These are phyloP conservation scores for Dactylonectria macrodidyma DNA, from an alignment of 2,329 filamentous ascomycete genomes.

Conservation along the genomic window DNA sequence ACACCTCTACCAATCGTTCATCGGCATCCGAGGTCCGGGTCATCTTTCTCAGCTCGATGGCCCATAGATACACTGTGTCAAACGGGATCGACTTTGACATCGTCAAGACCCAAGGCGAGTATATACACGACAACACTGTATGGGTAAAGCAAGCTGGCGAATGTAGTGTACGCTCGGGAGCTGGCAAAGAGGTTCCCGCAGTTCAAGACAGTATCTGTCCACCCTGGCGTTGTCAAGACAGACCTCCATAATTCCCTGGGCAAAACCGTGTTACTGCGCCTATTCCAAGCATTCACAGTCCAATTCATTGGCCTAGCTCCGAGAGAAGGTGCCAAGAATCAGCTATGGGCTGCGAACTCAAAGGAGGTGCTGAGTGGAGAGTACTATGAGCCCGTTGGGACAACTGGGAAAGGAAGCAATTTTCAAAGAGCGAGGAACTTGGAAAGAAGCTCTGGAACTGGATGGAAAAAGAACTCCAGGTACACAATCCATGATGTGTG, in stretches of 20 bases:
- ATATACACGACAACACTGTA: constrained; percentile 10
- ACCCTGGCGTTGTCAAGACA: constrained; percentile 18
- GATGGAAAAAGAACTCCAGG: constrained; percentile 10
- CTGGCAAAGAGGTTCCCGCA: constrained; percentile 18
- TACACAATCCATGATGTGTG: not conserved
- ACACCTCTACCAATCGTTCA: not conserved
- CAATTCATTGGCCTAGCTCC: not conserved
- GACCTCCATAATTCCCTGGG: not conserved
- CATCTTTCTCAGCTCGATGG: constrained; percentile 18
- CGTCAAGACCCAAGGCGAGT: constrained; percentile 11
- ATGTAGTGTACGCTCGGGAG: constrained; percentile 13
- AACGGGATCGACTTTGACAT: constrained; percentile 20
- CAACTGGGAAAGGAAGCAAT: not conserved
- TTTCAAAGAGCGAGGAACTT: constrained; percentile 5
- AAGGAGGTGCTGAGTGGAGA: constrained; percentile 3
- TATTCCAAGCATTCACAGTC: not conserved
- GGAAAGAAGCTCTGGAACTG: constrained; percentile 23
- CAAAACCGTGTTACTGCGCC: not conserved
- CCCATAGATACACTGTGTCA: constrained; percentile 9
- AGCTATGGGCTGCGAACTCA: constrained; percentile 20
- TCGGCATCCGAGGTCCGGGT: constrained; percentile 13
- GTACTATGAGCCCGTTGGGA: constrained; percentile 21
- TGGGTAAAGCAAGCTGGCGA: constrained; percentile 30
- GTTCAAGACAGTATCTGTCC: constrained; percentile 9
- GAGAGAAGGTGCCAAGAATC: constrained; percentile 16